phyloP scores from a whole-genome alignment of 495 filamentous ascomycete genomes.

The Xylaria nigripes region DNA sequence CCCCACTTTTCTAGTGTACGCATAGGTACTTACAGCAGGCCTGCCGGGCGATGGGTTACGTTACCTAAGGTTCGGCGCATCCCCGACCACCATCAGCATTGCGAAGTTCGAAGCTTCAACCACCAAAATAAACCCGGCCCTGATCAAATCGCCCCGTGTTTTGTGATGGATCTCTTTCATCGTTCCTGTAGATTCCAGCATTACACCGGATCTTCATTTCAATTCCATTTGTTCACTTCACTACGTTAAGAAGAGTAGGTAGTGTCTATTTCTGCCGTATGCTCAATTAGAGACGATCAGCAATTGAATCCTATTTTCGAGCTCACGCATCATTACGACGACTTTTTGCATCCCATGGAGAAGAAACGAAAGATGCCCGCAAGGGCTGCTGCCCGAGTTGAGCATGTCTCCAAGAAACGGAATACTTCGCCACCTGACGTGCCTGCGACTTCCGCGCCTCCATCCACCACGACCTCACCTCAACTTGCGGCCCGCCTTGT shows the following conservation, averaged over 20 bases:
- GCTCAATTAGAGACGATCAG: background rate
- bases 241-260: background rate
- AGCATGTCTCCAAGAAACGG: conserved; percentile 44
- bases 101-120: too few relatives aligned
- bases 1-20: too few relatives aligned
- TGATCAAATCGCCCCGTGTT: too few relatives aligned
- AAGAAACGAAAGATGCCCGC: conserved; percentile 50
- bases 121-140: too few relatives aligned
- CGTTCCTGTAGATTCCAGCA: too few relatives aligned
- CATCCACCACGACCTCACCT: conserved; percentile 25
- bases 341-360: conserved; percentile 33
- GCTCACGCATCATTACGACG: background rate
- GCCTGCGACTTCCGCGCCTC: conserved; percentile 30
- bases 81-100: too few relatives aligned
- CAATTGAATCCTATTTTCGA: background rate
- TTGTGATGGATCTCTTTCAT: too few relatives aligned
- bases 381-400: conserved; percentile 43
- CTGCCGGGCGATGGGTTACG: too few relatives aligned
- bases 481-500: conserved; percentile 22
- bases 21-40: too few relatives aligned
- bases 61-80: too few relatives aligned
- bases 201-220: too few relatives aligned
- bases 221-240: background rate
- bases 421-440: conserved; percentile 32
- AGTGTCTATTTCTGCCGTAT: background rate